Conservation (phyloP, 176 grass and related monocot genomes). For the Puccinellia tenuiflora region DNA sequence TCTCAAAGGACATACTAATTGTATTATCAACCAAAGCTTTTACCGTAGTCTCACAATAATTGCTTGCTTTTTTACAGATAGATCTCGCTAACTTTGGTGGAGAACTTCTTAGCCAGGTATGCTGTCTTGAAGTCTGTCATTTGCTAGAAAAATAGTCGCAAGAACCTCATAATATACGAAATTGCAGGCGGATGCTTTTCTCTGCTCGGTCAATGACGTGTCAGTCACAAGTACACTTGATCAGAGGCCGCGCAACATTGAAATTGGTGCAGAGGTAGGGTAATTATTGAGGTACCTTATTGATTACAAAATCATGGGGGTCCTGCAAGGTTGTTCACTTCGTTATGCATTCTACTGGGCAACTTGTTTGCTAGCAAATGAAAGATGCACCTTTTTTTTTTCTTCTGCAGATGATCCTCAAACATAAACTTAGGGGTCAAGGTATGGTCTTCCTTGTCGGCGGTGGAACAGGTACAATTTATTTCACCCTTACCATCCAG, state of each 20-base stretch:
- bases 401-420: conserved; percentile 67
- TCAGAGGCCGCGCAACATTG: conserved; percentile 63
- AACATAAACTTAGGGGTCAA: conserved; percentile 92
- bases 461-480: conserved; percentile 70
- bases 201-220: conserved; percentile 85
- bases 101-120: conserved; percentile 90
- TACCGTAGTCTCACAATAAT: conserved; percentile 11
- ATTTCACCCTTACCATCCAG: background rate
- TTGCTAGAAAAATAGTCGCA: conserved; percentile 1
- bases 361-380: conserved; percentile 22
- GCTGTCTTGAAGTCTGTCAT: background rate
- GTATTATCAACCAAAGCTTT: background rate
- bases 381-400: conserved; percentile 17
- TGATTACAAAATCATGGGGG: conserved; percentile 1
- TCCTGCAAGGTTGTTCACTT: background rate
- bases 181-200: conserved; percentile 74
- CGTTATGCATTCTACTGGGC: background rate
- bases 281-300: background rate
- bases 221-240: conserved; percentile 59
- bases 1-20: background rate
- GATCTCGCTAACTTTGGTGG: conserved; percentile 83
- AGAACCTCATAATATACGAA: background rate
- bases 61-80: conserved; percentile 40
- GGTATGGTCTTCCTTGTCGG: conserved; percentile 91
- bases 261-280: conserved; percentile 84